Percentiles rank a stretch among this genome's conserved stretches.
phyloP scores from a whole-genome alignment of 2,329 filamentous ascomycete genomes.

The Beauveria asiatica region DNA sequence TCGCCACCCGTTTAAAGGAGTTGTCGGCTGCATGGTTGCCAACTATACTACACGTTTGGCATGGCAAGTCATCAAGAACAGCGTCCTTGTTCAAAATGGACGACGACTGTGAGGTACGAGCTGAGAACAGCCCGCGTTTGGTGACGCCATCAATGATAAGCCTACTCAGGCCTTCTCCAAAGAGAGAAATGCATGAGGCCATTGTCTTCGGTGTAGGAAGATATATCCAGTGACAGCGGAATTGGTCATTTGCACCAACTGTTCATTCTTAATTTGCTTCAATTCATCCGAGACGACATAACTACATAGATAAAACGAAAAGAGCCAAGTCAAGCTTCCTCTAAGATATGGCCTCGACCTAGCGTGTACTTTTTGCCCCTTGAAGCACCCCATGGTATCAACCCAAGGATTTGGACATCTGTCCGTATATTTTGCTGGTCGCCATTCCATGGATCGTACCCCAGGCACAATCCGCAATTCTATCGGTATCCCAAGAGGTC shows the following conservation, averaged over 20 bases:
- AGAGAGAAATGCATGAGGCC: too few species aligned
- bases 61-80: too few species aligned
- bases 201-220: too few species aligned
- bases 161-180: not conserved
- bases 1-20: too few species aligned
- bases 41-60: too few species aligned
- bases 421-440: constrained; percentile 24
- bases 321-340: constrained; percentile 29
- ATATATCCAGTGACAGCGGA: too few species aligned
- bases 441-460: constrained; percentile 34
- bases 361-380: constrained; percentile 25
- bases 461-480: constrained; percentile 37
- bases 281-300: constrained; percentile 34
- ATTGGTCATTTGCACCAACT: not conserved
- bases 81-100: too few species aligned
- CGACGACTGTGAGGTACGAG: too few species aligned
- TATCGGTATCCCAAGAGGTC: constrained; percentile 34
- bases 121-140: too few species aligned
- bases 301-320: constrained; percentile 32
- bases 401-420: constrained; percentile 20
- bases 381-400: constrained; percentile 17
- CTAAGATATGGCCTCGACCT: constrained; percentile 28
- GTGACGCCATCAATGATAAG: too few species aligned
- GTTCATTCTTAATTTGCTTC: constrained; percentile 27
- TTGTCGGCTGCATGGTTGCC: too few species aligned